These are phyloP conservation scores for Clitopilus passeckerianus DNA, from an alignment of 768 basidiomycete genomes.

Conservation along the genomic window DNA sequence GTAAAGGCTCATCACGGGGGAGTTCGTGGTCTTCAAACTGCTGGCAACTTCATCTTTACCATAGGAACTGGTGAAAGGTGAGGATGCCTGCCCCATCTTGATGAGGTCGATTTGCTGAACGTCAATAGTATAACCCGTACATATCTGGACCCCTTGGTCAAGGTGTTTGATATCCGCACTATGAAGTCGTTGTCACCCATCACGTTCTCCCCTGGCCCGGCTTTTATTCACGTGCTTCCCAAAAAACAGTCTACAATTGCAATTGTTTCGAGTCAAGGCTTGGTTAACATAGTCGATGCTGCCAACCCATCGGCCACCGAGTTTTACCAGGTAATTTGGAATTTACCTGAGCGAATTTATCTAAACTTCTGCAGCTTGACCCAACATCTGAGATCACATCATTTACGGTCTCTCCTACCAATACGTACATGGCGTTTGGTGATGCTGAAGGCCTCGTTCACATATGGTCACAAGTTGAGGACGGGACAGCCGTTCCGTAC, in stretches of 20 bases:
- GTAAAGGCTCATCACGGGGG: constrained; percentile 81
- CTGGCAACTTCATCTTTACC: constrained; percentile 78
- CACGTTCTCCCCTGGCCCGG: constrained; percentile 81
- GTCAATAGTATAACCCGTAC: constrained; percentile 74
- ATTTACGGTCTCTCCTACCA: constrained; percentile 77
- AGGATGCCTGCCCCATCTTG: background rate
- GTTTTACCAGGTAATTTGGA: constrained; percentile 68
- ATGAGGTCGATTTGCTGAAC: background rate
- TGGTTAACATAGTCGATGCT: constrained; percentile 82
- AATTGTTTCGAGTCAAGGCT: constrained; percentile 74
- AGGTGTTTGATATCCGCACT: constrained; percentile 85
- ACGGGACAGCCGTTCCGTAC: constrained; percentile 61
- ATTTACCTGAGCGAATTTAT: constrained; percentile 3
- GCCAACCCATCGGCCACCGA: constrained; percentile 64
- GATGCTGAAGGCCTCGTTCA: constrained; percentile 84
- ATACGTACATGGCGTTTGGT: constrained; percentile 90
- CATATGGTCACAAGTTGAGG: constrained; percentile 69
- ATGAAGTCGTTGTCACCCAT: constrained; percentile 82
- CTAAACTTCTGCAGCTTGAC: constrained; percentile 47
- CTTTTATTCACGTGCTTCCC: constrained; percentile 80
- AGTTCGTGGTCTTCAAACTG: constrained; percentile 74
- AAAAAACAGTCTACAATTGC: constrained; percentile 69
- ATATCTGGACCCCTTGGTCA: constrained; percentile 87
- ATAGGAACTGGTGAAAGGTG: constrained; percentile 87
- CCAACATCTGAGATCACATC: constrained; percentile 74